Evolutionary conservation across 176 grass and related monocot species (phyloP), one percentile per base, ranked within the genome.

Genomic region (Poa pratensis): DNA sequence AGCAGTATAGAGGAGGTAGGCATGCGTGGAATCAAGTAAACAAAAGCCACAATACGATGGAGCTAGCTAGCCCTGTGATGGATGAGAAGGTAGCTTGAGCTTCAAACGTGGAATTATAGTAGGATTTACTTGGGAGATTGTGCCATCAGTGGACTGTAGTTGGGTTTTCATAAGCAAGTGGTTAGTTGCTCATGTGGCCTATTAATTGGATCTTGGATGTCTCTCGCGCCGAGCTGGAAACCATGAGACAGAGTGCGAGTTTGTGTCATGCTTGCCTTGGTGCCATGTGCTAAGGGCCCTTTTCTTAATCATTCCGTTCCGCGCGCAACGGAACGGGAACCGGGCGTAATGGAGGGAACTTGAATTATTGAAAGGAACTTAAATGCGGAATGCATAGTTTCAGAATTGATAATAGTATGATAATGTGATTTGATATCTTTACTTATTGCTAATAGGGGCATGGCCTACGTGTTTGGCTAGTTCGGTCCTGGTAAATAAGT

Each of bases 171-270:
- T 87, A 90, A 87, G 79, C 84, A 85, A 82, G 78, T 88, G 83
- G 86, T 82, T 80, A 84, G 80, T 78, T 83, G 27, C 75, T 90
- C 85, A 90, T 87, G 89, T 90, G 89, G 81, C 40, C 81, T 76
- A 84, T 87, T 91, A 84, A 91, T 90, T 80, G 78, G 86, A 76
- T 83, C 87, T 94, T 82, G 86, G 92, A 86, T 80, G 75, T 84
- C 55, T 91, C 86, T 88, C 79, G 72, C 23, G 75, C 54, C 34
- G 89, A 94, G 89, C 92, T 91, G 92, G 86, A 94, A 89, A 37
- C 77, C 86, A 94, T 84, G 80, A 90, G 89, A 32, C 5, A 6
- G 76, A 35, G 76, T 54, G 76, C 48, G 10, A 78, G 87, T 67
- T 80, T 20, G 75, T 80, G 83, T 79, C 48, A 70, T 87, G 83